Evolutionary conservation across 164 flowering plant species (phyloP).

Genomic region (Vitis labrusca): DNA sequence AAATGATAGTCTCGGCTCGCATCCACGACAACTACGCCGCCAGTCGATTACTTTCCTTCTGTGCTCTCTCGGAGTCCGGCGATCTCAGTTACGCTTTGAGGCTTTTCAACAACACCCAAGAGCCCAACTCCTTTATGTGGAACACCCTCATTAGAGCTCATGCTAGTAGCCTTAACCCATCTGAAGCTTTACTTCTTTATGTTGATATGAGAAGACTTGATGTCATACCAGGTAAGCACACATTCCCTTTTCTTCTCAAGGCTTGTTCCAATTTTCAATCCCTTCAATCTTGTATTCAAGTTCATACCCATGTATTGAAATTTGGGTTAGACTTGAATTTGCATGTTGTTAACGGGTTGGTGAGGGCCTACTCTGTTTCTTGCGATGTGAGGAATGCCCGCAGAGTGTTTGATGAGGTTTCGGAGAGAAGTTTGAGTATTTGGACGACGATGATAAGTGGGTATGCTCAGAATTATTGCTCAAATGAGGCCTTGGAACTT

Average conservation of each 20-base stretch:
- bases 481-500: slow-evolving; percentile 49
- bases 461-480: slow-evolving; percentile 48
- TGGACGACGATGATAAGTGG: slow-evolving; percentile 72
- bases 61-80: slow-evolving; percentile 49
- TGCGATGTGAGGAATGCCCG: slow-evolving; percentile 35
- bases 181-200: slow-evolving; percentile 38
- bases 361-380: slow-evolving; percentile 41
- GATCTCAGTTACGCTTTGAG: slow-evolving; percentile 45
- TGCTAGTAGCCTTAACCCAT: slow-evolving; percentile 39
- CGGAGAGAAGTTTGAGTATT: slow-evolving; percentile 43
- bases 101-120: slow-evolving; percentile 34
- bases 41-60: slow-evolving; percentile 58
- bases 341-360: slow-evolving; percentile 58
- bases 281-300: slow-evolving; percentile 25
- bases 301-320: slow-evolving; percentile 53
- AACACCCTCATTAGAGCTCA: slow-evolving; percentile 64
- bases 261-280: slow-evolving; percentile 43
- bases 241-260: slow-evolving; percentile 67
- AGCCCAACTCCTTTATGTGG: slow-evolving; percentile 69
- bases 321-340: slow-evolving; percentile 52
- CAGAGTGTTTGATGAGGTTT: slow-evolving; percentile 49
- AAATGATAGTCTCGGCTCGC: slow-evolving; percentile 54
- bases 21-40: slow-evolving; percentile 62
- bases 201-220: slow-evolving; percentile 40
- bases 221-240: slow-evolving; percentile 54